A percentile compares a stretch with the other conserved stretches of the same genome.
Conservation (phyloP, 306 rosid species). For the Vicia faba region DNA sequence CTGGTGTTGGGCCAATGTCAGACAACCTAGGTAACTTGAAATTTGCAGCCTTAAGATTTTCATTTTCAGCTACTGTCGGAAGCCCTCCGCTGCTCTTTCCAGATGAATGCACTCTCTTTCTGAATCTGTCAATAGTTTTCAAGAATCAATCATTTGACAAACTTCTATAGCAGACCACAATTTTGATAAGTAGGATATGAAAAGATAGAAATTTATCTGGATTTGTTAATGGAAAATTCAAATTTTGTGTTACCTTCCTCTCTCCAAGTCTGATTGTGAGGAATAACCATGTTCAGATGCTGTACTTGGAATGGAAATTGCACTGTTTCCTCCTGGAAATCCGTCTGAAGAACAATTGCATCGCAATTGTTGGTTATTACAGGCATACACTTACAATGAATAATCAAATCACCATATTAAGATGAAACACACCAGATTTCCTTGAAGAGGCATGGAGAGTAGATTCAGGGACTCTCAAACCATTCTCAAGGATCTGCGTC, state of each 20-base stretch:
- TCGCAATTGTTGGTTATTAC: conserved; percentile 25
- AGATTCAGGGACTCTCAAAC: conserved; percentile 39
- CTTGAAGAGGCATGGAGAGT: conserved; percentile 49
- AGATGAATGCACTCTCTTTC: conserved; percentile 63
- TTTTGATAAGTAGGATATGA: conserved; percentile 21
- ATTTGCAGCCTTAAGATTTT: conserved; percentile 46
- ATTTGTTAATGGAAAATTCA: conserved; percentile 2
- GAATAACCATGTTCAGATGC: conserved; percentile 59
- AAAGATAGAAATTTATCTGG: conserved; percentile 23
- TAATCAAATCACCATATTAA: conserved; percentile 18
- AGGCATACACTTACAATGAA: conserved; percentile 13
- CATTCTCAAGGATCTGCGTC: conserved; percentile 35
- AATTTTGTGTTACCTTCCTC: conserved; percentile 51
- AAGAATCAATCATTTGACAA: conserved; percentile 32
- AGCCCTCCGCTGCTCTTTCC: conserved; percentile 60
- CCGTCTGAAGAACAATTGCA: conserved; percentile 17
- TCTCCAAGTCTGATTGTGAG: conserved; percentile 49
- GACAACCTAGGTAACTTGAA: conserved; percentile 55
- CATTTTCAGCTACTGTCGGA: conserved; percentile 64
- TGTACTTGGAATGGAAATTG: conserved; percentile 52
- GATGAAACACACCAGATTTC: conserved; percentile 57
- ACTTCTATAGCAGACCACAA: conserved; percentile 9
- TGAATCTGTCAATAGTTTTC: conserved; percentile 44
- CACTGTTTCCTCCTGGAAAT: conserved; percentile 56
- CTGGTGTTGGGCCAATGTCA: conserved; percentile 55